Conservation (phyloP, 2,329 filamentous ascomycete genomes). For the Calonectria leucothoes region DNA sequence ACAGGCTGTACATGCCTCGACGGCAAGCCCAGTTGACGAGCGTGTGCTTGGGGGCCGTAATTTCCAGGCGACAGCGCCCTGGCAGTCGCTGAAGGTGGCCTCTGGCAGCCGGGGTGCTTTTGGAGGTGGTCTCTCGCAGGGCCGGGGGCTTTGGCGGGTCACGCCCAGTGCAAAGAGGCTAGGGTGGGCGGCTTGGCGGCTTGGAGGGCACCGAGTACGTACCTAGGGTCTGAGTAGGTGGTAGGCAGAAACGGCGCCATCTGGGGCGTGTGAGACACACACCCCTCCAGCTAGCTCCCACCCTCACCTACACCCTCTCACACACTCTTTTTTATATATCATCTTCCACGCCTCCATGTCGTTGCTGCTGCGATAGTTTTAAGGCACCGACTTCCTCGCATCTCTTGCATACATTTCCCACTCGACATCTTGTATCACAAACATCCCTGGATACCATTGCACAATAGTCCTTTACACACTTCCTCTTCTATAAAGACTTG, state of each 20-base stretch:
- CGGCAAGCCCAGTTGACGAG: constrained; percentile 10
- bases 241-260: constrained; percentile 42
- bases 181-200: constrained; percentile 16
- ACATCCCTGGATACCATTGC: constrained; percentile 5
- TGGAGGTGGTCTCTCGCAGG: constrained; percentile 1
- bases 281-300: constrained; percentile 9
- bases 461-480: neutral
- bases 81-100: neutral
- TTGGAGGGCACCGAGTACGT: constrained; percentile 1
- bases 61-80: constrained; percentile 7
- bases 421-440: constrained; percentile 23
- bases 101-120: neutral
- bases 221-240: constrained; percentile 17
- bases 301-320: neutral
- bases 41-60: constrained; percentile 15
- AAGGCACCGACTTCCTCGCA: constrained; percentile 35
- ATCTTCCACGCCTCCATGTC: constrained; percentile 30
- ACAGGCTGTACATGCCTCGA: neutral
- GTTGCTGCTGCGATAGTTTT: constrained; percentile 19
- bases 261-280: neutral
- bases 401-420: constrained; percentile 30
- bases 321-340: constrained; percentile 36
- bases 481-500: constrained; percentile 34
- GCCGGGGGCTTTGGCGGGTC: constrained; percentile 2
- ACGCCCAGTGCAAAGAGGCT: neutral